Evolutionary conservation across 805 yeast species (phyloP).

Genomic region (Wickerhamiella musiphila): DNA sequence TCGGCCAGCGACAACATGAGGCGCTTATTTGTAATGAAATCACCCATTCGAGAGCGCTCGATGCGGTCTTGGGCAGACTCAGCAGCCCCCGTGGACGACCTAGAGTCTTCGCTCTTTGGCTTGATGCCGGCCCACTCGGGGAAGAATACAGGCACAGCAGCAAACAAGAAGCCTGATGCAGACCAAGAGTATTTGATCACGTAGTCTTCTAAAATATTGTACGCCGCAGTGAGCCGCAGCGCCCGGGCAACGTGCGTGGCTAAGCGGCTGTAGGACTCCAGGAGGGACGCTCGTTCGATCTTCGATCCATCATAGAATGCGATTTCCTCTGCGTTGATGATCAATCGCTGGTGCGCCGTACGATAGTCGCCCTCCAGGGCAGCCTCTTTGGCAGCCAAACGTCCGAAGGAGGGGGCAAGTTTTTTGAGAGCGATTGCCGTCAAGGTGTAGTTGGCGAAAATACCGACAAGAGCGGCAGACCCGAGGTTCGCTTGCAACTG

Average conservation of each 20-base stretch:
- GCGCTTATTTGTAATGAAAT: constrained; percentile 78
- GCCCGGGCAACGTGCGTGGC: constrained; percentile 36
- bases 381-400: constrained; percentile 52
- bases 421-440: constrained; percentile 61
- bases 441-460: constrained; percentile 59
- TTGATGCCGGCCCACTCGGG: constrained; percentile 23
- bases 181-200: constrained; percentile 87
- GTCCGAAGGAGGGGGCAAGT: constrained; percentile 74
- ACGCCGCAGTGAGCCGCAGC: constrained; percentile 42
- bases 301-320: constrained; percentile 83
- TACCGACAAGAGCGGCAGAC: constrained; percentile 66
- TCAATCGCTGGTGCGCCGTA: constrained; percentile 68
- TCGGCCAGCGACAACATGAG: constrained; percentile 82
- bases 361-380: constrained; percentile 78
- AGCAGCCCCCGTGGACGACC: constrained; percentile 14
- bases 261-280: constrained; percentile 38
- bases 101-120: constrained; percentile 1
- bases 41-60: constrained; percentile 47
- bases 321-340: constrained; percentile 81
- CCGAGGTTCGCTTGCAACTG: constrained; percentile 78
- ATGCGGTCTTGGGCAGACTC: constrained; percentile 9
- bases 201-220: constrained; percentile 67
- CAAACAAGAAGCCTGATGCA: constrained; percentile 81
- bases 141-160: constrained; percentile 73
- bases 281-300: constrained; percentile 55